Conservation (phyloP, 2,329 filamentous ascomycete species). For the Thielaviopsis euricoi region DNA sequence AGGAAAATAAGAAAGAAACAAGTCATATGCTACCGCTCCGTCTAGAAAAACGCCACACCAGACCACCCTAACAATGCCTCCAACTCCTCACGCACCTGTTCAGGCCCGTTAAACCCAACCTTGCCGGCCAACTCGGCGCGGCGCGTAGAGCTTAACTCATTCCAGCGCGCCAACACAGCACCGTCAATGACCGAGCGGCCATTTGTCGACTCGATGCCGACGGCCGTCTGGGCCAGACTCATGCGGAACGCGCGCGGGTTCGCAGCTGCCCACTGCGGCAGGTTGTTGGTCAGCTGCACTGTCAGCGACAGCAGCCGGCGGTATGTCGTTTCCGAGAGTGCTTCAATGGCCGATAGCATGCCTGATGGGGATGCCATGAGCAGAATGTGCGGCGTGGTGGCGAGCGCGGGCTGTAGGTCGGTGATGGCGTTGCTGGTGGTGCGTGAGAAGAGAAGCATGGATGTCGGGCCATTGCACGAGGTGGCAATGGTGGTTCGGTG, state of each 20-base stretch:
- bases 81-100: constrained; percentile 54
- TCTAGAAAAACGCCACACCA: constrained; percentile 36
- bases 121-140: constrained; percentile 57
- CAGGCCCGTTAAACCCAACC: constrained; percentile 49
- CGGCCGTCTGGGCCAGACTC: constrained; percentile 28
- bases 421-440: constrained; percentile 18
- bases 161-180: constrained; percentile 55
- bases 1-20: neutral
- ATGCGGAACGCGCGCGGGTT: constrained; percentile 68
- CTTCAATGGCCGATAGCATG: constrained; percentile 57
- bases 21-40: neutral
- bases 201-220: constrained; percentile 40
- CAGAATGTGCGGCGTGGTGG: constrained; percentile 27
- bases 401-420: constrained; percentile 21
- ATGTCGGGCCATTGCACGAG: constrained; percentile 59
- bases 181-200: constrained; percentile 63
- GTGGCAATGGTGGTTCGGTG: constrained; percentile 79
- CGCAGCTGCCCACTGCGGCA: constrained; percentile 62
- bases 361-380: constrained; percentile 64
- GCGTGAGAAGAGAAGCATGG: constrained; percentile 59
- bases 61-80: constrained; percentile 45
- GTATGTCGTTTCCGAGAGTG: constrained; percentile 66
- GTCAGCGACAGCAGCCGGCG: constrained; percentile 68
- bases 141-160: constrained; percentile 56
- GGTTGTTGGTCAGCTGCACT: constrained; percentile 58